phyloP scores from a whole-genome alignment of 306 rosid genomes.

The Vicia villosa region DNA sequence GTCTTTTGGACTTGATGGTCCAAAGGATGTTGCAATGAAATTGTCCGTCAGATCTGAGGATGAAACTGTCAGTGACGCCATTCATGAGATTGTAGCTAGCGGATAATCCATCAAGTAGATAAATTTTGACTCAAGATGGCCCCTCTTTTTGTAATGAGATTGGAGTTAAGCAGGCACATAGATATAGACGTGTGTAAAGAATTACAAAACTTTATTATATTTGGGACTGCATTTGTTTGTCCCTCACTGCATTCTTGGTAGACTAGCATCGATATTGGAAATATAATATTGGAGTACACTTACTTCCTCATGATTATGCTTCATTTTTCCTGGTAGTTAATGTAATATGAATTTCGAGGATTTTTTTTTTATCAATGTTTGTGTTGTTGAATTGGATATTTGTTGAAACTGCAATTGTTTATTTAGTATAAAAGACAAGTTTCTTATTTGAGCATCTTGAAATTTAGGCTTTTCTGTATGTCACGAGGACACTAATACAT shows the following conservation, averaged over 20 bases:
- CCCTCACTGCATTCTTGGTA: conserved; percentile 35
- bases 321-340: conserved; percentile 36
- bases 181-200: conserved; percentile 52
- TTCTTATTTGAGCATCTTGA: neutral
- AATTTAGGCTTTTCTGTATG: neutral
- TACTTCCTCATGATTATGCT: conserved; percentile 24
- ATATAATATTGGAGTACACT: conserved; percentile 11
- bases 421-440: neutral
- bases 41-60: conserved; percentile 82
- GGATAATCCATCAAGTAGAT: conserved; percentile 57
- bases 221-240: conserved; percentile 27
- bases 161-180: conserved; percentile 42
- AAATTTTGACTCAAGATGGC: conserved; percentile 38
- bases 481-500: neutral
- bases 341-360: conserved; percentile 52
- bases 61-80: conserved; percentile 72
- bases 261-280: conserved; percentile 29
- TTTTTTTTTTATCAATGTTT: conserved; percentile 26
- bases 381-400: conserved; percentile 30
- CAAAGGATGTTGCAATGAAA: conserved; percentile 96
- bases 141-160: conserved; percentile 40
- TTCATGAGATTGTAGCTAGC: conserved; percentile 89
- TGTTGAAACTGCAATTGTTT: conserved; percentile 33
- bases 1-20: conserved; percentile 86
- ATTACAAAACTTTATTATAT: conserved; percentile 32